Conservation (phyloP, 768 basidiomycete genomes). For the Rhodotorula kratochvilovae region DNA sequence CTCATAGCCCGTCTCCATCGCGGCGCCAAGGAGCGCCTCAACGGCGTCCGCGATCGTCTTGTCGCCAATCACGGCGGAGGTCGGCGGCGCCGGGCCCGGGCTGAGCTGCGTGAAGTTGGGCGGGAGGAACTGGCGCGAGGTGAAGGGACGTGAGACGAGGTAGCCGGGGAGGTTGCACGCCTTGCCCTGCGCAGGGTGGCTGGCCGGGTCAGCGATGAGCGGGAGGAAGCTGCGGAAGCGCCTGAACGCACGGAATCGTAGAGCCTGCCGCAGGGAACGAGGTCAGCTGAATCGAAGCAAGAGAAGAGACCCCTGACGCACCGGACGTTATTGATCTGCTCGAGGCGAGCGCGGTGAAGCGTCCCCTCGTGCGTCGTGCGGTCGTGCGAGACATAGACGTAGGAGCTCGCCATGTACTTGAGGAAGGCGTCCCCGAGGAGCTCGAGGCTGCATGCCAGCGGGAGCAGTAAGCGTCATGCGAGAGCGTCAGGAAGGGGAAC, state of each 20-base stretch:
- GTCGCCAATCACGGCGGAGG: conserved; percentile 9
- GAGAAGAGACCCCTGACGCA: too few species aligned
- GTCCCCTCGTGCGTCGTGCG: conserved; percentile 63
- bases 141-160: conserved; percentile 18
- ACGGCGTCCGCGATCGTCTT: conserved; percentile 14
- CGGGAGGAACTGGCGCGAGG: conserved; percentile 22
- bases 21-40: conserved; percentile 2
- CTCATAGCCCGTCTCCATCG: conserved; percentile 13
- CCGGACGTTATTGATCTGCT: conserved; percentile 64
- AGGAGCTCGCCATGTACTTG: conserved; percentile 70
- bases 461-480: too few species aligned
- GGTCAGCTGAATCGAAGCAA: too few species aligned
- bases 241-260: conserved; percentile 53
- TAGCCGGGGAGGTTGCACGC: conserved; percentile 1
- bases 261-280: too few species aligned
- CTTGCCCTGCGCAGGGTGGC: not conserved
- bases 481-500: too few species aligned
- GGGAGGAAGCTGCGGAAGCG: not conserved
- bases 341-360: conserved; percentile 63
- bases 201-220: too few species aligned
- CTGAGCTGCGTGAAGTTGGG: not conserved
- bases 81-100: not conserved
- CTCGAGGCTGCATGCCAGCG: too few species aligned
- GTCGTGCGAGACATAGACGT: conserved; percentile 63
- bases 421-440: conserved; percentile 70